Base-by-base conservation (phyloP, 805 yeast species). In the Nakazawaea ishiwadae region DNA sequence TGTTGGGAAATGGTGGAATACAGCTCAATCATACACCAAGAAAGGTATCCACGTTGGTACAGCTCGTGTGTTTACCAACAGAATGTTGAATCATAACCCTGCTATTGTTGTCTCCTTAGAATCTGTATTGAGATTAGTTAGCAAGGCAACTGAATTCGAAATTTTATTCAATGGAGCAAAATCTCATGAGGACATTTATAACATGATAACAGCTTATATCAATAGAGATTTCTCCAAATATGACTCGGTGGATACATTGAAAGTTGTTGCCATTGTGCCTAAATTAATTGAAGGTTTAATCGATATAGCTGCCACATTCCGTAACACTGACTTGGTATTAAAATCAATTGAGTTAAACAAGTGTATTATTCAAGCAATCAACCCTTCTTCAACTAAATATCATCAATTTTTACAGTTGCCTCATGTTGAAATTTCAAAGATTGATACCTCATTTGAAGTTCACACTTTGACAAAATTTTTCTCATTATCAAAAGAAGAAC, bases 1-100 rank as follows among this genome's bases (percentile, higher is more conserved):
- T 35, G 98, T 95, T 23, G 84, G 88, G 31, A 67, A 69, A 21
- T 91, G 97, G 96, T 93, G 99, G 99, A 68, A 69, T 35, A 79
- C 77, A 41, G 87, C 88, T 39, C 84, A 83, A 57, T 67, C 83
- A 3, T 79, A 78, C 55, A 93, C 96, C 20, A 85, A 81, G 51
- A 79, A 77, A 51, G 96, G 96, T 4, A 69, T 93, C 45, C 86
- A 85, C 49, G 80, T 84, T 37, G 75, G 77, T 20, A 84, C 98
- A n/a, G 96, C 99, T 4, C 75, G 85, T 3, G 57, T 68, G 42
- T 86, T 84, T 55, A 80, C 86, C 35, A 82, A 84, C 51, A 71
- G 75, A 48, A 62, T 88, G 55, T 73, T 87, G 46, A 90, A 88
- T 62, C 75, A 74, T 56, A 80, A 79, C 55, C 91, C 93, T 9